These are phyloP conservation scores for Piper betle DNA, from an alignment of 164 flowering plant species.

Conservation along the genomic window DNA sequence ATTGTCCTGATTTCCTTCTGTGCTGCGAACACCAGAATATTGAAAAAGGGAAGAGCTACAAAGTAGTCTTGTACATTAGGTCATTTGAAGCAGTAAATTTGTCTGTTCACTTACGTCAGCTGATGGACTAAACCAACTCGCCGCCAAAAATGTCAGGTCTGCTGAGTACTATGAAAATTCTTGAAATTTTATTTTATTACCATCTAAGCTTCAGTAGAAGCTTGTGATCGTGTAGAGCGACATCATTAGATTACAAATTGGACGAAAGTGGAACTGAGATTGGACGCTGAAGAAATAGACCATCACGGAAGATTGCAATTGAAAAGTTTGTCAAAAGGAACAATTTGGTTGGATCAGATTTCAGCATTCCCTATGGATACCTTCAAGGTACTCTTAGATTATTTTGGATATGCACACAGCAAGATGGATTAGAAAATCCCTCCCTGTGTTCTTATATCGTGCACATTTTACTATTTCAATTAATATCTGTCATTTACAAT, in stretches of 20 bases:
- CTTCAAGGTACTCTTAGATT: slow-evolving; percentile 36
- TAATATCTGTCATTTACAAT: too few relatives aligned
- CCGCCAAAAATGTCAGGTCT: slow-evolving; percentile 44
- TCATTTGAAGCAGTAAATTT: slow-evolving; percentile 46
- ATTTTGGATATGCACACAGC: not conserved
- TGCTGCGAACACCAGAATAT: slow-evolving; percentile 47
- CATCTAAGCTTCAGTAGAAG: not conserved
- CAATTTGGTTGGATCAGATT: slow-evolving; percentile 90
- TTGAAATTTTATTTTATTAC: not conserved
- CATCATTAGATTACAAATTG: slow-evolving; percentile 53
- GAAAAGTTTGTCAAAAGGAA: slow-evolving; percentile 55
- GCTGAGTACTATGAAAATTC: slow-evolving; percentile 4
- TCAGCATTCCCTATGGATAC: slow-evolving; percentile 85
- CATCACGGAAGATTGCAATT: slow-evolving; percentile 64
- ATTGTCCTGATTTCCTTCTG: not conserved
- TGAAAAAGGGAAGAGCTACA: slow-evolving; percentile 76
- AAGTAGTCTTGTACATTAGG: slow-evolving; percentile 51
- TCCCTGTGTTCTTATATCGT: too few relatives aligned
- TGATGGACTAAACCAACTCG: slow-evolving; percentile 42
- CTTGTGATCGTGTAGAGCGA: slow-evolving; percentile 30
- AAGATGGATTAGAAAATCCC: too few relatives aligned
- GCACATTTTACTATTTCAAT: too few relatives aligned
- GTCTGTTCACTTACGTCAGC: slow-evolving; percentile 53
- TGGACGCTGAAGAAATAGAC: slow-evolving; percentile 53
- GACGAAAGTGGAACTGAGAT: slow-evolving; percentile 49